A percentile compares a stretch with the other conserved stretches of the same genome.
Evolutionary conservation across 2,329 filamentous ascomycete species (phyloP).

Genomic region (Pestalotiopsis sp.): DNA sequence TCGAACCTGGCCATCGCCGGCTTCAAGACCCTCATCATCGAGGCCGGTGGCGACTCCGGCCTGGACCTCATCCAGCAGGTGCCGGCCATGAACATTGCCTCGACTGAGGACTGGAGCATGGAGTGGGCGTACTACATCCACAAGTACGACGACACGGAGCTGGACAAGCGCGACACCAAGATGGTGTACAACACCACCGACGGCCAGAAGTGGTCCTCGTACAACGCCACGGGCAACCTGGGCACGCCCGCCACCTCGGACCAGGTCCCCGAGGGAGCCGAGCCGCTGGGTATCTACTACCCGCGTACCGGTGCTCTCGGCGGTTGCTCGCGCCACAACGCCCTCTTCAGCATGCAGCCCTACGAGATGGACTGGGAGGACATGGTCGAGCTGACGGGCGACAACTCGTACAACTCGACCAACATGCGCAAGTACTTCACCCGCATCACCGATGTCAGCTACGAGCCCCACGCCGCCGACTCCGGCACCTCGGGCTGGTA

Average conservation of each 20-base stretch:
- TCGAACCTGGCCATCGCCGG: constrained; percentile 52
- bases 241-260: constrained; percentile 9
- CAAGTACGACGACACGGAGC: constrained; percentile 13
- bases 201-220: constrained; percentile 18
- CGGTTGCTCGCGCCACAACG: constrained; percentile 58
- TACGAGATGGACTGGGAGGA: constrained; percentile 59
- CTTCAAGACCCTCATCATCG: constrained; percentile 53
- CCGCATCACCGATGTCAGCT: constrained; percentile 26
- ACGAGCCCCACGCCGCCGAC: constrained; percentile 6
- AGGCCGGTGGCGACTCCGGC: constrained; percentile 55
- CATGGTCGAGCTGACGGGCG: constrained; percentile 59
- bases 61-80: constrained; percentile 40
- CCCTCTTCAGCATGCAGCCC: constrained; percentile 58
- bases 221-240: constrained; percentile 13
- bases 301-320: constrained; percentile 34
- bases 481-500: constrained; percentile 7
- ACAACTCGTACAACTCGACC: constrained; percentile 55
- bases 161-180: constrained; percentile 44
- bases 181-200: constrained; percentile 39
- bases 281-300: constrained; percentile 22
- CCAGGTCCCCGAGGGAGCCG: constrained; percentile 15
- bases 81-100: constrained; percentile 45
- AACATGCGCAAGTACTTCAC: constrained; percentile 63
- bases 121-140: constrained; percentile 27
- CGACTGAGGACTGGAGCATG: constrained; percentile 44